These are phyloP conservation scores for Rhizoctonia solani DNA, from an alignment of 1,284 basidiomycete genomes.

Conservation along the genomic window DNA sequence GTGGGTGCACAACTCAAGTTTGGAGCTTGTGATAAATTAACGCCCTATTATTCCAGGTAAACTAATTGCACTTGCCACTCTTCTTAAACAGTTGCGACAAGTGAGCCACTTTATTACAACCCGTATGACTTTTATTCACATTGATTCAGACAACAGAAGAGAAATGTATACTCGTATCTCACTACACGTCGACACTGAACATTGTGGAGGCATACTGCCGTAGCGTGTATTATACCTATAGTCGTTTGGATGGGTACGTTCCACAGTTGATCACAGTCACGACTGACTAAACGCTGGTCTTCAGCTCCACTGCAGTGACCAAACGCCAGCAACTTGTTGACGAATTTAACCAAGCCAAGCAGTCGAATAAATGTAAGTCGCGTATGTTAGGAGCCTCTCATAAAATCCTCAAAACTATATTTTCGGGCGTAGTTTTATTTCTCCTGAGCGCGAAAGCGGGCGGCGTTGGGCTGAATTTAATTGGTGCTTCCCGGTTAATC, in stretches of 20 bases:
- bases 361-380: constrained; percentile 68
- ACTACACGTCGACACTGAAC: constrained; percentile 90
- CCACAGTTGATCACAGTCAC: constrained; percentile 5
- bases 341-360: constrained; percentile 74
- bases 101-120: constrained; percentile 47
- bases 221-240: constrained; percentile 73
- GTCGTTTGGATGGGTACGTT: constrained; percentile 84
- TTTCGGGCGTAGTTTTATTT: constrained; percentile 82
- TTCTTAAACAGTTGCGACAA: constrained; percentile 68
- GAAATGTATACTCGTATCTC: constrained; percentile 91
- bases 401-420: constrained; percentile 75
- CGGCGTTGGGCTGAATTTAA: constrained; percentile 92
- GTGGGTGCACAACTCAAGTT: constrained; percentile 47
- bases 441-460: constrained; percentile 94
- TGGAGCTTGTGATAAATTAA: background rate
- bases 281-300: background rate
- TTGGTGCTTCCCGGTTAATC: constrained; percentile 84
- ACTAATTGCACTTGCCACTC: constrained; percentile 70
- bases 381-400: constrained; percentile 4
- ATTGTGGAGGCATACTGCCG: constrained; percentile 87
- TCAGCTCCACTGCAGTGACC: constrained; percentile 74
- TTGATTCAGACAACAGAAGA: constrained; percentile 70
- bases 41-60: constrained; percentile 74
- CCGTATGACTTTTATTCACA: background rate
- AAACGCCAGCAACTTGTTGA: constrained; percentile 86